Evolutionary conservation across 2,329 filamentous ascomycete genomes (phyloP).

Genomic region (Trichoderma arundinaceum): DNA sequence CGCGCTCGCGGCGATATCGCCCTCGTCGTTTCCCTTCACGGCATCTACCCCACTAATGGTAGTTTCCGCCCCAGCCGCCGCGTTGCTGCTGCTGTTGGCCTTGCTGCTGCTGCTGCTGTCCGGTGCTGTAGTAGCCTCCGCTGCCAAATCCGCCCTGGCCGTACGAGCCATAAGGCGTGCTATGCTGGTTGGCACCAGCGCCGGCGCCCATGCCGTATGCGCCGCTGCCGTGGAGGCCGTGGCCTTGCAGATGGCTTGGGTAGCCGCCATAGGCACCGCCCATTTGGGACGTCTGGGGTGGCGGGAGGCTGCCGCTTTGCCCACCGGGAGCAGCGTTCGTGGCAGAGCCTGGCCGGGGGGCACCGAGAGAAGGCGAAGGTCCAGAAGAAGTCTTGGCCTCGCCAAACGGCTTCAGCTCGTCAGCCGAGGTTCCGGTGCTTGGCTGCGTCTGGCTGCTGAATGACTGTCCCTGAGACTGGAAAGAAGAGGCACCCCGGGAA

Average conservation of each 20-base stretch:
- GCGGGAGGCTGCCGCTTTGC: constrained; percentile 58
- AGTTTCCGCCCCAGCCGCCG: constrained; percentile 66
- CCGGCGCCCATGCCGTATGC: constrained; percentile 61
- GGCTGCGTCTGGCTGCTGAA: constrained; percentile 60
- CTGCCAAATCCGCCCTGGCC: constrained; percentile 55
- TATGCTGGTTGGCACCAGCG: constrained; percentile 59
- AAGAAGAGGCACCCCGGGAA: constrained; percentile 56
- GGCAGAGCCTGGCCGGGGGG: constrained; percentile 63
- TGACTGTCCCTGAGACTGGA: constrained; percentile 61
- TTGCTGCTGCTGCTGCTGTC: constrained; percentile 45
- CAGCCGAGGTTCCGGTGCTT: constrained; percentile 49
- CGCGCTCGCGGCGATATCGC: constrained; percentile 26
- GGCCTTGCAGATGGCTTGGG: constrained; percentile 59
- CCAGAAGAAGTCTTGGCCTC: constrained; percentile 61
- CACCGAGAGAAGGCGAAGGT: constrained; percentile 62
- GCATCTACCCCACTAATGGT: constrained; percentile 53
- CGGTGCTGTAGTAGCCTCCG: constrained; percentile 55
- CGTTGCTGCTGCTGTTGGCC: constrained; percentile 46
- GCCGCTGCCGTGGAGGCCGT: constrained; percentile 59
- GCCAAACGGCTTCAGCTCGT: constrained; percentile 65
- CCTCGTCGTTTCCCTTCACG: constrained; percentile 38
- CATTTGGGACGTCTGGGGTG: constrained; percentile 62
- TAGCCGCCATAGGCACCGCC: constrained; percentile 60
- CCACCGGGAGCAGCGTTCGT: constrained; percentile 57
- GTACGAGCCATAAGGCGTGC: constrained; percentile 60